A percentile compares a stretch with the other conserved stretches of the same genome.
Evolutionary conservation across 2,329 filamentous ascomycete species (phyloP).

Genomic region (Pseudogymnoascus sp.): DNA sequence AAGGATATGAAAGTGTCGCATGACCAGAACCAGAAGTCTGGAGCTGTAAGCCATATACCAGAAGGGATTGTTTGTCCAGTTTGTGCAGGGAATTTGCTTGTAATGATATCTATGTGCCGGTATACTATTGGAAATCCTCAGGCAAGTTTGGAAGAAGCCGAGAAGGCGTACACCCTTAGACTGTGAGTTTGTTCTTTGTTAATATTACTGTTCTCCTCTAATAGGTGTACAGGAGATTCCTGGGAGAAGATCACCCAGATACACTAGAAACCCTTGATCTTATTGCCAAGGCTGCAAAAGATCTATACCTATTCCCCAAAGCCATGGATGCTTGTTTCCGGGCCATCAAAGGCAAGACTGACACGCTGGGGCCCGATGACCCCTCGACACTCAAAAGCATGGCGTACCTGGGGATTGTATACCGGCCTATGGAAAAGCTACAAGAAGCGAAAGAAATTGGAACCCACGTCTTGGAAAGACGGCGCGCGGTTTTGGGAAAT

Average conservation of each 20-base stretch:
- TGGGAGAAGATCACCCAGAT: not conserved
- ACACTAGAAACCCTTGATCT: not conserved
- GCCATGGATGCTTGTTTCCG: not conserved
- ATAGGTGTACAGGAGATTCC: not conserved
- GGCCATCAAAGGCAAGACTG: not conserved
- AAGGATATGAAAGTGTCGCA: not conserved
- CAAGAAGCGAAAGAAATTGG: not conserved
- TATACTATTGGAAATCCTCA: not conserved
- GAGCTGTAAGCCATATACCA: not conserved
- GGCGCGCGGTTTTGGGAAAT: constrained; percentile 10
- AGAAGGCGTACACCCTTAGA: not conserved
- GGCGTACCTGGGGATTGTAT: not conserved
- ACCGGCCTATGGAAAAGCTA: constrained; percentile 1
- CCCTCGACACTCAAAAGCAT: constrained; percentile 6
- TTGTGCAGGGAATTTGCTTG: not conserved
- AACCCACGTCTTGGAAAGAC: not conserved
- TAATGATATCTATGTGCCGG: not conserved
- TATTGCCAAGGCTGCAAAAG: not conserved
- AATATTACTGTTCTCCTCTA: not conserved
- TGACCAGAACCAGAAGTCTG: not conserved
- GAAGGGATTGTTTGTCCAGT: not conserved
- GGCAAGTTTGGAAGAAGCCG: not conserved
- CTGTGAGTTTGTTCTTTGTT: not conserved
- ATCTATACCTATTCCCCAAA: not conserved
- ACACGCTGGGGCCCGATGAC: constrained; percentile 2